A percentile compares a stretch with the other conserved stretches of the same genome.
Evolutionary conservation across 1,139 yeast species (phyloP).

Genomic region (Taphrina confusa): DNA sequence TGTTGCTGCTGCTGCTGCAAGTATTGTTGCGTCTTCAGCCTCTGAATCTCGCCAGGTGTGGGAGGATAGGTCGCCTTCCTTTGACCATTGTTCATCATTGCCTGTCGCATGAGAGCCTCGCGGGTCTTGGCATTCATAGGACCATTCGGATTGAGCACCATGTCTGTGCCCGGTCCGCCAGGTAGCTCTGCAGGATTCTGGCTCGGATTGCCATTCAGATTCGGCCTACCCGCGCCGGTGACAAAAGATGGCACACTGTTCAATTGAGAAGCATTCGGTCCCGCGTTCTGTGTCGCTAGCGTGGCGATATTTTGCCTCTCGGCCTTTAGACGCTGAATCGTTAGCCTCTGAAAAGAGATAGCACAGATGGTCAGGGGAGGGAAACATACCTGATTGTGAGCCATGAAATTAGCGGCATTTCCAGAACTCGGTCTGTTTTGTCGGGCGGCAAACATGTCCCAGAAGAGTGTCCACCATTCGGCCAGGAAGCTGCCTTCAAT

Average conservation of each 20-base stretch:
- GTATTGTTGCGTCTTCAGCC: slow-evolving; percentile 38
- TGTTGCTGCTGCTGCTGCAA: slow-evolving; percentile 43
- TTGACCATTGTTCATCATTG: slow-evolving; percentile 40
- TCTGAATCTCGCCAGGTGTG: slow-evolving; percentile 34
- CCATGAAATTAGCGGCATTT: slow-evolving; percentile 67
- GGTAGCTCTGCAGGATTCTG: not conserved
- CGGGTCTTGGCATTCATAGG: slow-evolving; percentile 42
- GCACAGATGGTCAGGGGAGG: slow-evolving; percentile 31
- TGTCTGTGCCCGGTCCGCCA: slow-evolving; percentile 5
- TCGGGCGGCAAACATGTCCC: slow-evolving; percentile 89
- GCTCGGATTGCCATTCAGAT: not conserved
- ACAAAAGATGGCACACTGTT: slow-evolving; percentile 4
- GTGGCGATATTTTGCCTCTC: slow-evolving; percentile 45
- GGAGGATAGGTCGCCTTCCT: slow-evolving; percentile 32
- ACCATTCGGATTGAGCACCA: slow-evolving; percentile 28
- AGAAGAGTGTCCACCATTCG: slow-evolving; percentile 96
- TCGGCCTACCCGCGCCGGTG: not conserved
- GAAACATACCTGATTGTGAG: slow-evolving; percentile 48
- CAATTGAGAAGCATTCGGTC: slow-evolving; percentile 1
- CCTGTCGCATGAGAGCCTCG: slow-evolving; percentile 43
- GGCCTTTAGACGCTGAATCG: slow-evolving; percentile 63
- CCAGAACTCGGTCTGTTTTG: slow-evolving; percentile 62
- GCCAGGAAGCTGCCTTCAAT: slow-evolving; percentile 83
- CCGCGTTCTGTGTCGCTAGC: slow-evolving; percentile 11
- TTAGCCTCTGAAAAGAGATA: not conserved